These are phyloP conservation scores for Ciborinia camelliae DNA, from an alignment of 2,329 filamentous ascomycete genomes.

Conservation along the genomic window DNA sequence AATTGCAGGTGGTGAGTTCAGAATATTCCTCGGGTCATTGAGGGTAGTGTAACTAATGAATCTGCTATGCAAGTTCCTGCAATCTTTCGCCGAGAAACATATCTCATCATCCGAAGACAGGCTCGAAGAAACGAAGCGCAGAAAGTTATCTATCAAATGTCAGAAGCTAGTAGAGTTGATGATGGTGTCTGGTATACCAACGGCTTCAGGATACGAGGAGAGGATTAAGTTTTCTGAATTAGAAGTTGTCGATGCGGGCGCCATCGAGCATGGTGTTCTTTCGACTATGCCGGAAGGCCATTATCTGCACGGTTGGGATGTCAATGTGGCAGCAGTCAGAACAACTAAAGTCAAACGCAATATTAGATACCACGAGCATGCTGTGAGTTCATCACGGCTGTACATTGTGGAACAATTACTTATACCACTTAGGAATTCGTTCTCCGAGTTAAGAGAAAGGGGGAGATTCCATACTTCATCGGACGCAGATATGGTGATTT, in stretches of 20 bases:
- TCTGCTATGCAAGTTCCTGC: constrained; percentile 66
- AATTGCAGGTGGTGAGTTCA: constrained; percentile 78
- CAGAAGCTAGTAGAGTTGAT: constrained; percentile 96
- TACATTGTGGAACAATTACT: constrained; percentile 11
- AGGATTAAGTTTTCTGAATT: constrained; percentile 94
- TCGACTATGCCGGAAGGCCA: constrained; percentile 88
- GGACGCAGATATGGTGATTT: constrained; percentile 90
- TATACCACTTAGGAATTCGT: constrained; percentile 68
- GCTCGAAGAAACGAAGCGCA: constrained; percentile 90
- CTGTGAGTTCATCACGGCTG: constrained; percentile 53
- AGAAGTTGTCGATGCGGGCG: constrained; percentile 90
- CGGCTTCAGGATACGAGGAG: constrained; percentile 95
- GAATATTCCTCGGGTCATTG: neutral
- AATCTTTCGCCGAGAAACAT: constrained; percentile 94
- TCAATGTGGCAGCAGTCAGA: constrained; percentile 89
- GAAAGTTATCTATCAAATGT: constrained; percentile 87
- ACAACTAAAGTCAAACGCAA: constrained; percentile 79
- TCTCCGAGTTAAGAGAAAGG: constrained; percentile 76
- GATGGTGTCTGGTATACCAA: constrained; percentile 98
- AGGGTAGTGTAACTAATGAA: constrained; percentile 1
- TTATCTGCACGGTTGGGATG: constrained; percentile 92
- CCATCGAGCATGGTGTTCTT: constrained; percentile 85
- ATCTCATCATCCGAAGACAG: constrained; percentile 97
- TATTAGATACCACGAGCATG: constrained; percentile 85
- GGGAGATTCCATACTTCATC: constrained; percentile 72